Evolutionary conservation across 106 monocot genomes (phyloP).

Genomic region (Apostasia ramifera): DNA sequence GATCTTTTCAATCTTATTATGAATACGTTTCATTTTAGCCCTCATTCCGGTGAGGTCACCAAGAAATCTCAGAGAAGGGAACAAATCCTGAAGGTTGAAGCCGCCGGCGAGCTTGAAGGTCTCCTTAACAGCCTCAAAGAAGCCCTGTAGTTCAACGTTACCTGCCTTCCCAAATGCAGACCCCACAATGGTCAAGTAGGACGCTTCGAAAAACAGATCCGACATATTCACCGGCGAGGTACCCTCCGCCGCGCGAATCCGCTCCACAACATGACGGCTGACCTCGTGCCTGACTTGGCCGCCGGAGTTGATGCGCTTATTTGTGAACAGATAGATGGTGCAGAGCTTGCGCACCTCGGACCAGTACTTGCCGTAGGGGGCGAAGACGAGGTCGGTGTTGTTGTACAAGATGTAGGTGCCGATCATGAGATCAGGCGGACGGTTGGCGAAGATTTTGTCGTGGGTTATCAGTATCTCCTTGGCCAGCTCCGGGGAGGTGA

Average conservation of each 20-base stretch:
- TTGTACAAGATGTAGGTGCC: not conserved
- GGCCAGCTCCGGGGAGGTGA: conserved; percentile 6
- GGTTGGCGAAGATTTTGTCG: conserved; percentile 1
- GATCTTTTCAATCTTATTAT: not conserved
- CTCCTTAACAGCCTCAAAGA: not conserved
- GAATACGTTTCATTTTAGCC: not conserved
- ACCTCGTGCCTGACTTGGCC: not conserved
- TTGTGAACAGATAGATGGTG: not conserved
- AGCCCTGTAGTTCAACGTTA: not conserved
- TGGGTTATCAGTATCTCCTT: not conserved
- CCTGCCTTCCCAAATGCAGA: not conserved
- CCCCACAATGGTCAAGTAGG: not conserved
- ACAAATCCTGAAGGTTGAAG: not conserved
- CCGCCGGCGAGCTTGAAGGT: not conserved
- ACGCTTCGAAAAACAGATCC: not conserved
- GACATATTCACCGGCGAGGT: not conserved
- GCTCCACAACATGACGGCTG: not conserved
- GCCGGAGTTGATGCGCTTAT: not conserved
- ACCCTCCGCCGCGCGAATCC: not conserved
- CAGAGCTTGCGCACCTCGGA: conserved; percentile 1
- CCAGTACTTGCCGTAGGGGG: conserved; percentile 9
- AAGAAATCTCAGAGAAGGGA: not conserved
- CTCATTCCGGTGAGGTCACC: not conserved
- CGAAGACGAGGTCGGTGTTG: not conserved
- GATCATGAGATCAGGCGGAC: not conserved